Percentiles rank a stretch among this genome's conserved stretches.
Evolutionary conservation across 257 asterid genomes (phyloP).

Genomic region (Rhazya stricta): DNA sequence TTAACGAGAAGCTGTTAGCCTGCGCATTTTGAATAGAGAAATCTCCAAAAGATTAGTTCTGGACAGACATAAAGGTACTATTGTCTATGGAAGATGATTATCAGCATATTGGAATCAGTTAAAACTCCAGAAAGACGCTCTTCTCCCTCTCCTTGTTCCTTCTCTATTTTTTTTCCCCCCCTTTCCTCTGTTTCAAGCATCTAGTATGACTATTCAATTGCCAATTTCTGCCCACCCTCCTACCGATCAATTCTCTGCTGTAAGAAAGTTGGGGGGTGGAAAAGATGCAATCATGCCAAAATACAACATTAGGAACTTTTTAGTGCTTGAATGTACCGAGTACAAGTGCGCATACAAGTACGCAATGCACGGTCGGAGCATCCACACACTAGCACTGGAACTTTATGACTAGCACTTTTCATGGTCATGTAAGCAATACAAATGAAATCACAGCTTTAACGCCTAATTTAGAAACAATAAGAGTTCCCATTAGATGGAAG

Average conservation of each 20-base stretch:
- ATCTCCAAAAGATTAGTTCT: background rate
- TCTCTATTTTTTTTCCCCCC: too few species aligned
- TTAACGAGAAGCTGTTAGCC: background rate
- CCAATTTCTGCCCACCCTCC: background rate
- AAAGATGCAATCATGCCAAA: background rate
- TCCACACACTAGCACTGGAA: background rate
- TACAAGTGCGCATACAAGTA: background rate
- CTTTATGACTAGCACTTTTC: background rate
- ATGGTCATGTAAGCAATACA: background rate
- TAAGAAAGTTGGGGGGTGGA: background rate
- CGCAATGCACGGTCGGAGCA: background rate
- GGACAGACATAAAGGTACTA: background rate
- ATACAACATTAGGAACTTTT: background rate
- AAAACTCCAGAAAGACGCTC: background rate
- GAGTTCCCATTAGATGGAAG: background rate
- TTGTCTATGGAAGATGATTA: background rate
- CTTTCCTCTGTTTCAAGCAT: too few species aligned
- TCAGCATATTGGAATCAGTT: background rate
- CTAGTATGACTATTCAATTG: background rate
- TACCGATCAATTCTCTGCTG: background rate
- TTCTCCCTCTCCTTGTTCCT: background rate
- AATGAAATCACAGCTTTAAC: background rate
- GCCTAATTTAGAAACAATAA: background rate
- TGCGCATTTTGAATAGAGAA: background rate
- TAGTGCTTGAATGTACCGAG: background rate